Conservation (phyloP, 441 rosid species). For the Erysimum cheiri region DNA sequence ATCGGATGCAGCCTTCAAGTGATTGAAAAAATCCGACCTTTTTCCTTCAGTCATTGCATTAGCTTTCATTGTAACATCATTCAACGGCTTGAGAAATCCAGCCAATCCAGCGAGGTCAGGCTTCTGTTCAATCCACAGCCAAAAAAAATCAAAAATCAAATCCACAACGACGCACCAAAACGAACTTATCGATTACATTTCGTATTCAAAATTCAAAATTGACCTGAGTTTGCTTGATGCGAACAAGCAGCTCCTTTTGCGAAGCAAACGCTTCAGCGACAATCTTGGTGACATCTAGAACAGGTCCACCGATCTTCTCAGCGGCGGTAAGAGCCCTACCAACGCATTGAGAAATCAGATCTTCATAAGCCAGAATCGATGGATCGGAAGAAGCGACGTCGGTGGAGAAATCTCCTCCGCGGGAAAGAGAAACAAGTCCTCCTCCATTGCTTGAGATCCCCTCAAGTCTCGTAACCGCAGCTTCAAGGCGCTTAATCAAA, state of each 20-base stretch:
- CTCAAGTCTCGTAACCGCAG: slow-evolving; percentile 81
- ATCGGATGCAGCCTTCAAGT: slow-evolving; percentile 79
- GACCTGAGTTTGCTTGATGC: slow-evolving; percentile 72
- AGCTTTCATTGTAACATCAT: slow-evolving; percentile 79
- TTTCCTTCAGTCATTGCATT: slow-evolving; percentile 77
- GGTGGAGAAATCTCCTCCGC: slow-evolving; percentile 40
- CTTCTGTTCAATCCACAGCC: slow-evolving; percentile 58
- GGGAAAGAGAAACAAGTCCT: slow-evolving; percentile 33
- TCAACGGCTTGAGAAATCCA: slow-evolving; percentile 84
- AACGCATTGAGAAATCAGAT: slow-evolving; percentile 59
- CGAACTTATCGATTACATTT: background rate
- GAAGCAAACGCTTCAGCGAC: slow-evolving; percentile 65
- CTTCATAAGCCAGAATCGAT: slow-evolving; percentile 76
- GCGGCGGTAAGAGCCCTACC: slow-evolving; percentile 69
- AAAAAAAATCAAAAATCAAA: slow-evolving; percentile 24
- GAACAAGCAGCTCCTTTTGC: slow-evolving; percentile 73
- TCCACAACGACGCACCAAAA: background rate
- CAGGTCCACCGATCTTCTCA: slow-evolving; percentile 91
- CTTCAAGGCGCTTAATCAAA: slow-evolving; percentile 76
- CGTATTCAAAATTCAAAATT: background rate
- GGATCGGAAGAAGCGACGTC: slow-evolving; percentile 61
- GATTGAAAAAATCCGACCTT: slow-evolving; percentile 89
- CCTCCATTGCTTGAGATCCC: slow-evolving; percentile 52
- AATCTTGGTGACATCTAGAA: slow-evolving; percentile 71
- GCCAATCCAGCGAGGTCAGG: slow-evolving; percentile 72